A percentile compares a stretch with the other conserved stretches of the same genome.
Evolutionary conservation across 2,329 filamentous ascomycete genomes (phyloP).

Genomic region (Fusarium udum): DNA sequence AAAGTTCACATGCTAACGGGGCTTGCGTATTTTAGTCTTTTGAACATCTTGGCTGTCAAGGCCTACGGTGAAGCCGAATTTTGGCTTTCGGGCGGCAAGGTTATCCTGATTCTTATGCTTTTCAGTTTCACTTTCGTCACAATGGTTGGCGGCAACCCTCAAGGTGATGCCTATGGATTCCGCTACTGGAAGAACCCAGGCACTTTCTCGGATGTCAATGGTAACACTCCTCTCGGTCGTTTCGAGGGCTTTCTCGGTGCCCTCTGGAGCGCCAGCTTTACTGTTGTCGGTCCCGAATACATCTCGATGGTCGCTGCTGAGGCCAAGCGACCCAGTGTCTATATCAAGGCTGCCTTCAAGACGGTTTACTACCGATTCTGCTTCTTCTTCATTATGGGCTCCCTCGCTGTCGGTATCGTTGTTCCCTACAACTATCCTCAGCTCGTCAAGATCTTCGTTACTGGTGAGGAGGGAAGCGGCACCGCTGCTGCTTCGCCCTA

Average conservation of each 20-base stretch:
- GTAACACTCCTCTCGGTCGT: slow-evolving; percentile 68
- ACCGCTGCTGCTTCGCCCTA: slow-evolving; percentile 69
- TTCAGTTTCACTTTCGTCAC: slow-evolving; percentile 81
- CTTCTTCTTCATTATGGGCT: slow-evolving; percentile 75
- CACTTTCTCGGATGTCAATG: slow-evolving; percentile 60
- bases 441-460: slow-evolving; percentile 60
- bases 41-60: slow-evolving; percentile 73
- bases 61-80: slow-evolving; percentile 79
- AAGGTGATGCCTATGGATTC: slow-evolving; percentile 75
- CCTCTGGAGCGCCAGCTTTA: slow-evolving; percentile 71
- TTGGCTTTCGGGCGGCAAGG: slow-evolving; percentile 70
- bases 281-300: slow-evolving; percentile 73
- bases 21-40: slow-evolving; percentile 49
- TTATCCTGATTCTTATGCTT: slow-evolving; percentile 72
- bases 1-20: slow-evolving; percentile 41
- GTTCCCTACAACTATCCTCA: slow-evolving; percentile 71
- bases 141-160: slow-evolving; percentile 81
- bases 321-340: slow-evolving; percentile 68
- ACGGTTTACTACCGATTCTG: slow-evolving; percentile 78
- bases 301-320: slow-evolving; percentile 76
- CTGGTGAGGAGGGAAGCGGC: slow-evolving; percentile 46
- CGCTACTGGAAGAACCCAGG: slow-evolving; percentile 66
- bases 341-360: slow-evolving; percentile 76
- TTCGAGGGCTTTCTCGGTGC: slow-evolving; percentile 77
- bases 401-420: slow-evolving; percentile 72